Evolutionary conservation across 352 stramenopile species (phyloP), one percentile per base, ranked within the genome.

Genomic region (Globisporangium nagaii): DNA sequence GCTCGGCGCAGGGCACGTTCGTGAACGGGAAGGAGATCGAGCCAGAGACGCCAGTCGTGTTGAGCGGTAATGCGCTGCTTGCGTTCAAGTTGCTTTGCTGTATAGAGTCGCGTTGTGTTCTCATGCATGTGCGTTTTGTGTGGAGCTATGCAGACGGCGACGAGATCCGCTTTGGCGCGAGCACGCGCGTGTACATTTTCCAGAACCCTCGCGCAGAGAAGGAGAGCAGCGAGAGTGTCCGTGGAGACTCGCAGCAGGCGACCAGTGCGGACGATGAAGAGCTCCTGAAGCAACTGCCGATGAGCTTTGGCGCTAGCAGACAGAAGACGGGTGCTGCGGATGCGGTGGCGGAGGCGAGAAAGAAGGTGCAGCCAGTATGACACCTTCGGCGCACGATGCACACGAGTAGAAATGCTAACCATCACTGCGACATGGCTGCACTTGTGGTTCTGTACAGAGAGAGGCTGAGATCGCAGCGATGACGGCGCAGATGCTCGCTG

Each of bases 1-100:
- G 69, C 6, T 95, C 84, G 3, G 79, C 75, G n/a, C 86, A 96
- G 56, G 88, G 86, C 39, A 90, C 86, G 35, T 92, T 90, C 30
- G 54, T 95, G 35, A 91, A 95, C 55, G 80, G 60, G 39, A 44
- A 75, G 35, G 75, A 86, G 55, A 76, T 95, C 25, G 51, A 73
- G 19, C 63, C 69, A 0, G 68, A 88, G 40, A 58, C 75, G 47
- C 75, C 77, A 0, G 51, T 47, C 15, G 39, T 41, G 28, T 65
- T 93, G 15, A 62, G 63, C 41, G 59, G 71, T 81, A 47, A 7
- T 56, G 41, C 15, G 30, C 28, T 53, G 37, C 12, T 39, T 10
- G 1, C 22, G 11, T 22, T 32, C 8, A 9, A 11, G n/a, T 6
- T 37, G 31, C 12, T 34, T 4, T 28, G 11, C 3, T 30, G 30